Percentiles rank a stretch among this genome's conserved stretches.
Conservation (phyloP, 495 filamentous ascomycete genomes). For the Penicillium cosmopolitanum region DNA sequence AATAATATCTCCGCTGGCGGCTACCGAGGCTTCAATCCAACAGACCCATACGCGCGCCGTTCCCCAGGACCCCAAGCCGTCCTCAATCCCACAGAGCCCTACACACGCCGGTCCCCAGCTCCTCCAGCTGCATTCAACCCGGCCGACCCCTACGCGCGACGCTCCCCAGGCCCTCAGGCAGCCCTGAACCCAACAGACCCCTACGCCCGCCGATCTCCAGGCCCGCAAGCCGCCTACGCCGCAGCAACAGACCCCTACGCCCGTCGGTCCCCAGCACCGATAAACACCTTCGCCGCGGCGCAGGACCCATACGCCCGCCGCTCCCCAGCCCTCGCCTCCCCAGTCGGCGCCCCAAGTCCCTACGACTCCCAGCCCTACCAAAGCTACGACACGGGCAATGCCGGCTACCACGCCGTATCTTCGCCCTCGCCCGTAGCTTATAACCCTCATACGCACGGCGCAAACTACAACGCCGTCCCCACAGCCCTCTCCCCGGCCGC, state of each 20-base stretch:
- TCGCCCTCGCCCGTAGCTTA: conserved; percentile 33
- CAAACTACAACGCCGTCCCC: conserved; percentile 24
- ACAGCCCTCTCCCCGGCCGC: conserved; percentile 22
- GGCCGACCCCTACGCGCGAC: conserved; percentile 20
- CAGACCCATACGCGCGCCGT: conserved; percentile 26
- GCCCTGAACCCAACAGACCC: conserved; percentile 16
- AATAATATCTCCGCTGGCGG: conserved; percentile 18
- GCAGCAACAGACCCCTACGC: conserved; percentile 28
- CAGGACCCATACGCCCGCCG: conserved; percentile 22
- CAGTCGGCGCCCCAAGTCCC: conserved; percentile 25
- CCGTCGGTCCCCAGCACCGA: conserved; percentile 27
- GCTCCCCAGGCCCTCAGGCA: conserved; percentile 21
- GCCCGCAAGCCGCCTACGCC: conserved; percentile 17
- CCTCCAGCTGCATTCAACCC: conserved; percentile 9
- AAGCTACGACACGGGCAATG: conserved; percentile 22
- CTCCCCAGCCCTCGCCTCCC: conserved; percentile 31
- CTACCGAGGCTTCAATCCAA: conserved; percentile 31
- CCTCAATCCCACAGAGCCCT: conserved; percentile 25
- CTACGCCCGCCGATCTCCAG: conserved; percentile 26
- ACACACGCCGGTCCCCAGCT: conserved; percentile 23
- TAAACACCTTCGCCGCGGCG: conserved; percentile 9
- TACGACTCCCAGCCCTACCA: conserved; percentile 36
- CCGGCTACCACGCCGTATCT: conserved; percentile 23
- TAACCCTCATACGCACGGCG: conserved; percentile 17
- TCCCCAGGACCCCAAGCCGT: conserved; percentile 23